Evolutionary conservation across 148 eudicot species (phyloP).

Genomic region (Diospyros kaki): DNA sequence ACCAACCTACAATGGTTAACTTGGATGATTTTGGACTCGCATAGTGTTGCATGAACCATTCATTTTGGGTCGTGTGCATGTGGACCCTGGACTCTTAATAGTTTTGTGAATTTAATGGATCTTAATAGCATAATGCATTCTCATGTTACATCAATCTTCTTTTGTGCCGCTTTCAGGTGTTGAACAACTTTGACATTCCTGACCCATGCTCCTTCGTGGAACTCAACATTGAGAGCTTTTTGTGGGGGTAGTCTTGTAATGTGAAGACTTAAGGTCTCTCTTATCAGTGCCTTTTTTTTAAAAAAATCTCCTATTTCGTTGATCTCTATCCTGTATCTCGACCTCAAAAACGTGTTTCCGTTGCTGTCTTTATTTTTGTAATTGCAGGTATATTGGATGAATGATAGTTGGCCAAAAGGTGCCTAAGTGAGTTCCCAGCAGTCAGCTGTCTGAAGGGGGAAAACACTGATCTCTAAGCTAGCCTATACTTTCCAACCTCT

Average conservation of each 20-base stretch:
- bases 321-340: background rate
- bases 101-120: background rate
- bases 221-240: slow-evolving; percentile 61
- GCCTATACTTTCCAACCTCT: background rate
- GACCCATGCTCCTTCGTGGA: slow-evolving; percentile 89
- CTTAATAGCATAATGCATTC: background rate
- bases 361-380: background rate
- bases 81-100: background rate
- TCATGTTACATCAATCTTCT: background rate
- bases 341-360: background rate
- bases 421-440: background rate
- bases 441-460: background rate
- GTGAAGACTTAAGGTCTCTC: slow-evolving; percentile 7
- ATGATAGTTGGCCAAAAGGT: background rate
- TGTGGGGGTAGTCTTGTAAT: slow-evolving; percentile 21
- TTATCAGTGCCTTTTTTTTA: background rate
- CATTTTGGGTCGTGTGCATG: background rate
- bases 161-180: slow-evolving; percentile 49
- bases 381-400: slow-evolving; percentile 2
- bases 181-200: slow-evolving; percentile 73
- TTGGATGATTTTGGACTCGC: background rate
- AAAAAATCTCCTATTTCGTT: background rate
- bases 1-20: too few species aligned
- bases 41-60: background rate
- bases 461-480: background rate